phyloP scores from a whole-genome alignment of 1,284 basidiomycete species.

The Prillingera fragicola region DNA sequence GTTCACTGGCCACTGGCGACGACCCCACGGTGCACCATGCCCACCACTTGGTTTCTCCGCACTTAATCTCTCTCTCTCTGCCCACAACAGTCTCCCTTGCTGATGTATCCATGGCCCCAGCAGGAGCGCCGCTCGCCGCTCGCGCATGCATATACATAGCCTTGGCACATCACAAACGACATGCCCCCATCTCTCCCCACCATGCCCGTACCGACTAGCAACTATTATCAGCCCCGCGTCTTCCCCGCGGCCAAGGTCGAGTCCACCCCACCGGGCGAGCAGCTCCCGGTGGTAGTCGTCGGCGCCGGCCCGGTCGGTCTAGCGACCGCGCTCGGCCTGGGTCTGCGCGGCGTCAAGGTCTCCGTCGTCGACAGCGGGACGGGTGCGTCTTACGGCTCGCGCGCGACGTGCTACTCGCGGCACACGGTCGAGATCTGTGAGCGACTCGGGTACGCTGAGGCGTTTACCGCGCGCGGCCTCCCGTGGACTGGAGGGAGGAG shows the following conservation, averaged over 20 bases:
- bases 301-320: slow-evolving; percentile 18
- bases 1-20: too few relatives aligned
- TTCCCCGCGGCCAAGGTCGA: slow-evolving; percentile 10
- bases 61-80: too few relatives aligned
- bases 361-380: slow-evolving; percentile 13
- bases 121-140: too few relatives aligned
- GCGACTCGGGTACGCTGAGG: slow-evolving; percentile 15
- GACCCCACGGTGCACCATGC: too few relatives aligned
- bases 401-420: slow-evolving; percentile 20
- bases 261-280: slow-evolving; percentile 9
- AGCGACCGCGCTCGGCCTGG: slow-evolving; percentile 11
- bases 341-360: slow-evolving; percentile 15
- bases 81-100: too few relatives aligned
- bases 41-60: too few relatives aligned
- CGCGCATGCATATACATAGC: too few relatives aligned
- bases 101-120: too few relatives aligned
- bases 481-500: slow-evolving; percentile 13
- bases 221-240: slow-evolving; percentile 15
- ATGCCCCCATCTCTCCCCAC: background rate
- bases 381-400: slow-evolving; percentile 15
- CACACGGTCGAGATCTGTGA: slow-evolving; percentile 18
- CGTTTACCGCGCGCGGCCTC: slow-evolving; percentile 9
- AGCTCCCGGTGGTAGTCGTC: slow-evolving; percentile 11
- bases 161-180: too few relatives aligned
- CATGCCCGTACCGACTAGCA: slow-evolving; percentile 3